Evolutionary conservation across 1,139 yeast genomes (phyloP), one percentile per base, ranked within the genome.

Genomic region (Eremothecium sinecaudum): DNA sequence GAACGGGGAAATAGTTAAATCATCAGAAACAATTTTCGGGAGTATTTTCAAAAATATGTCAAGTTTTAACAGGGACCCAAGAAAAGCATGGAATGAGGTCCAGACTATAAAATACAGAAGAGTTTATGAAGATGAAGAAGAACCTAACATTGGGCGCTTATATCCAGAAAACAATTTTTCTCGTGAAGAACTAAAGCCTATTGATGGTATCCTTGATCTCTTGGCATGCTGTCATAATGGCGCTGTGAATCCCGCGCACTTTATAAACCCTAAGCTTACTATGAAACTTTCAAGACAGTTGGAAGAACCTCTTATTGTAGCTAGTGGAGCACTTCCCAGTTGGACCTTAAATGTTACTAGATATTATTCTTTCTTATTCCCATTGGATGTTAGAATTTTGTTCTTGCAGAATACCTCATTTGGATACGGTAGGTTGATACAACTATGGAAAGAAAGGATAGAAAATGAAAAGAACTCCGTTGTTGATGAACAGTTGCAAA

Each of bases 341-440:
- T 90, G 98, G 98, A 71, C 81, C 21, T 71, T 81, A 23, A 71
- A 73, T 41, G 62, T 84, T 10, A 78, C 94, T 0, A 68, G 79
- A 35, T 67, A 73, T 17, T 86, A 70, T 49, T 84, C 94, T 8
- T 90, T 87, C 48, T 57, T 90, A 34, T 84, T 83, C 52, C 96
- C 97, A 0, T 63, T 87, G 36, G 93, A 79, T 39, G 75, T 92
- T 0, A 68, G 97, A 40, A 66, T 81, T 30, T 72, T 75, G 44
- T 86, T 83, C 50, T 60, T 90, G 39, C 92, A 82, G 47, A 78
- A 90, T 4, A 83, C 95, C 0, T 86, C 97, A 0, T 87, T 83
- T 64, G 97, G 97, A 0, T 80, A 82, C 55, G 83, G 94, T 1
- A 68, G 97, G 40, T 64, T 83, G 32, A 80, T 90, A 42, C 79